Conservation (phyloP, 768 basidiomycete genomes). For the Naganishia vaughanmartiniae region DNA sequence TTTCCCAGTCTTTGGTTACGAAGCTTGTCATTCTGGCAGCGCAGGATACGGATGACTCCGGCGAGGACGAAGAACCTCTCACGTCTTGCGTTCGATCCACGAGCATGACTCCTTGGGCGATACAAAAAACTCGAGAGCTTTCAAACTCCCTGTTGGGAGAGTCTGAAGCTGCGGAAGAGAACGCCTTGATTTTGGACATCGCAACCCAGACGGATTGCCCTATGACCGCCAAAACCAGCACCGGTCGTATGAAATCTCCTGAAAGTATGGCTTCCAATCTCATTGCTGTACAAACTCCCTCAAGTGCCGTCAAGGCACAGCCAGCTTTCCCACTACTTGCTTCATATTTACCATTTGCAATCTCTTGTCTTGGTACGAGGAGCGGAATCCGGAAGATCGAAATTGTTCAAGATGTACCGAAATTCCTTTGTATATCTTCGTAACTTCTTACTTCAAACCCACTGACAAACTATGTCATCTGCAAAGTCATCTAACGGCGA, state of each 20-base stretch:
- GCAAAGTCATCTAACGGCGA: no score
- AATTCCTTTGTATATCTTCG: no score
- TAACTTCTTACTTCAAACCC: no score
- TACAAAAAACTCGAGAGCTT: background rate
- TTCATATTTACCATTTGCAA: no score
- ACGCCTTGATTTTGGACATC: background rate
- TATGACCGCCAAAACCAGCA: background rate
- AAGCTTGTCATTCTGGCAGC: background rate
- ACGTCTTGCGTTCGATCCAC: background rate
- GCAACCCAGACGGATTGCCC: background rate
- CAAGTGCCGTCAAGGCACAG: background rate
- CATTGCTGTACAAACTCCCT: background rate
- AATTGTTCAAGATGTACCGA: no score
- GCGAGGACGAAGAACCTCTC: background rate
- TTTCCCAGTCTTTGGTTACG: background rate
- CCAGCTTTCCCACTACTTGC: no score
- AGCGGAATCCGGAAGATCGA: no score
- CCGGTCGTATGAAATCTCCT: background rate
- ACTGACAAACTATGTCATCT: no score
- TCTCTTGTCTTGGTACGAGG: no score
- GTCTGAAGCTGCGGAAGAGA: background rate
- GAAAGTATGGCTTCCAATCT: background rate
- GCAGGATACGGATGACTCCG: background rate
- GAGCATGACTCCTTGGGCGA: background rate
- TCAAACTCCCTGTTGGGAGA: background rate